Percentiles rank a stretch among this genome's conserved stretches.
These are phyloP conservation scores for Peronospora destructor DNA, from an alignment of 352 stramenopile species.

Conservation along the genomic window DNA sequence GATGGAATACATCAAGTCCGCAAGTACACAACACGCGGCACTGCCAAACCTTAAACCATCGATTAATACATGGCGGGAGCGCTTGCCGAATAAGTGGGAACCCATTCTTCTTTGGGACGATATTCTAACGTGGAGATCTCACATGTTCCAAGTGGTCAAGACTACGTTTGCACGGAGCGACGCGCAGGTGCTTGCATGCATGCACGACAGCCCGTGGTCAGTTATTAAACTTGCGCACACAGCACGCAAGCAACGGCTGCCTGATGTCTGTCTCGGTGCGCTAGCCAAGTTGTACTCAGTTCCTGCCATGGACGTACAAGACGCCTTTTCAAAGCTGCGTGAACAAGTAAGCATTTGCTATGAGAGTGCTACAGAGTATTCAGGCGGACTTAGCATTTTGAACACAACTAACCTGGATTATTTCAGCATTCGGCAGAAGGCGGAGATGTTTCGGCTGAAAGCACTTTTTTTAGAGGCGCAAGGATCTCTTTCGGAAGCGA, in stretches of 20 bases:
- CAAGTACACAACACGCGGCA: conserved; percentile 67
- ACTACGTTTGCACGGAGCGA: conserved; percentile 85
- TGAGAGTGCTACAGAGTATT: conserved; percentile 82
- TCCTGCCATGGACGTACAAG: conserved; percentile 88
- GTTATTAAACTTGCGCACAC: conserved; percentile 88
- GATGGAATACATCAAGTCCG: conserved; percentile 82
- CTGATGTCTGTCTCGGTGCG: conserved; percentile 79
- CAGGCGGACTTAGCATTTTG: conserved; percentile 85
- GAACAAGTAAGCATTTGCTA: conserved; percentile 92
- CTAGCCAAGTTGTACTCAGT: conserved; percentile 85
- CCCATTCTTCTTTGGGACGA: conserved; percentile 90
- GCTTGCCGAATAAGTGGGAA: conserved; percentile 91
- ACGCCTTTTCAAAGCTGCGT: conserved; percentile 89
- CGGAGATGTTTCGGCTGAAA: conserved; percentile 90
- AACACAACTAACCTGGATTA: conserved; percentile 92
- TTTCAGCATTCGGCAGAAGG: conserved; percentile 88
- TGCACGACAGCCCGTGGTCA: conserved; percentile 91
- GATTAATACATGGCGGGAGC: conserved; percentile 90
- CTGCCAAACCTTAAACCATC: conserved; percentile 87
- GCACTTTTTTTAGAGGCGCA: conserved; percentile 85
- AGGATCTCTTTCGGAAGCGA: conserved; percentile 69
- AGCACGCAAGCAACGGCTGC: conserved; percentile 85
- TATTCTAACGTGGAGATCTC: conserved; percentile 88
- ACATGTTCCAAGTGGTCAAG: conserved; percentile 91
- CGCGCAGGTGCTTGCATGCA: conserved; percentile 81